Conservation (phyloP, 2,329 filamentous ascomycete genomes). For the Septoria petroselini region DNA sequence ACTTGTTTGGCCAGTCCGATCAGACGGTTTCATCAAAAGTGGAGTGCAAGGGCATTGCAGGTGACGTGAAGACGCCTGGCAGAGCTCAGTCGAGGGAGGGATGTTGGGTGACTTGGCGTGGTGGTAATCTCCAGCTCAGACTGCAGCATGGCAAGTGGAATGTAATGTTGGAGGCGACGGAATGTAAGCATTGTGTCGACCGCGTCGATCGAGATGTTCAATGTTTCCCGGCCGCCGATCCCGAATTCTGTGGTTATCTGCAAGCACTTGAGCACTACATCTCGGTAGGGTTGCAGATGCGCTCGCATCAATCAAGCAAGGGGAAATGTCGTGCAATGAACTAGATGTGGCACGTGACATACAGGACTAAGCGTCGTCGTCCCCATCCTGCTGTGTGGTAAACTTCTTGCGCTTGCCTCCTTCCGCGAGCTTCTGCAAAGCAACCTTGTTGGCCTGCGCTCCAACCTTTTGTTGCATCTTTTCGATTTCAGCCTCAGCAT, state of each 20-base stretch:
- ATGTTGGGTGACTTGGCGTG: constrained; percentile 29
- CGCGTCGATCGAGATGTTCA: constrained; percentile 13
- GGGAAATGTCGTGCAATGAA: constrained; percentile 14
- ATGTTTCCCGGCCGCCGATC: constrained; percentile 13
- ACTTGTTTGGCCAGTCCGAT: constrained; percentile 23
- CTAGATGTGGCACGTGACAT: too few relatives aligned
- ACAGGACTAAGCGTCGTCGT: constrained; percentile 6
- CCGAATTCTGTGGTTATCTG: constrained; percentile 15
- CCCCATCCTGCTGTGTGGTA: constrained; percentile 42
- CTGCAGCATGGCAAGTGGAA: constrained; percentile 28
- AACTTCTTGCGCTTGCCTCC: constrained; percentile 80
- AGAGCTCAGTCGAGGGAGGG: constrained; percentile 28
- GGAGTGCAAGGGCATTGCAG: constrained; percentile 32
- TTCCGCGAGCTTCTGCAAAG: constrained; percentile 81
- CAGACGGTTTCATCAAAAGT: constrained; percentile 30
- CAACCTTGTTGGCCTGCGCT: constrained; percentile 84
- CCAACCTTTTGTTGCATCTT: constrained; percentile 97
- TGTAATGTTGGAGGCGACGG: constrained; percentile 26
- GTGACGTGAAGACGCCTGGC: constrained; percentile 28
- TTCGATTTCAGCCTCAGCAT: constrained; percentile 92
- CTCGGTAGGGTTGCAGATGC: constrained; percentile 25
- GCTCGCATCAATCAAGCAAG: constrained; percentile 29
- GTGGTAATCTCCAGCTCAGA: constrained; percentile 32
- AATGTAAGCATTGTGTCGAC: constrained; percentile 32
- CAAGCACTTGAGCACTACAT: constrained; percentile 21